These are phyloP conservation scores for Colletotrichum sansevieriae DNA, from an alignment of 2,329 filamentous ascomycete genomes.

Conservation along the genomic window DNA sequence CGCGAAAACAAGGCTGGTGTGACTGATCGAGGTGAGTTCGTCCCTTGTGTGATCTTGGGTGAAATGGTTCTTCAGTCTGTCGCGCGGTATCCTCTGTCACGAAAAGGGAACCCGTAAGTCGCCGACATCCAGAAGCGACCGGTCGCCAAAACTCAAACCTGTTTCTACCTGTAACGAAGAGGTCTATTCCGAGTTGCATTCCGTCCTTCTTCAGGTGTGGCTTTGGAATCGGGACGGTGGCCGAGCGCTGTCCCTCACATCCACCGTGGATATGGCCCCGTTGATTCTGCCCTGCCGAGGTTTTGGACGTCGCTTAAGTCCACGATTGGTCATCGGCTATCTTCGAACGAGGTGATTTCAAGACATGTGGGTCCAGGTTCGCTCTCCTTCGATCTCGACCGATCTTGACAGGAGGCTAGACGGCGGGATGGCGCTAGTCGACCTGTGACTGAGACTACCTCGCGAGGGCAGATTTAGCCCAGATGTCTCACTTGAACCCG, in stretches of 20 bases:
- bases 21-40: background rate
- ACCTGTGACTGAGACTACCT: background rate
- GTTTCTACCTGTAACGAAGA: no score
- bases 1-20: background rate
- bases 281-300: constrained; percentile 12
- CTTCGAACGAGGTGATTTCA: background rate
- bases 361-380: constrained; percentile 25
- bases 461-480: background rate
- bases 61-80: no score
- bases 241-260: background rate
- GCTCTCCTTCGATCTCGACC: constrained; percentile 19
- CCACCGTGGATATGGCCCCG: background rate
- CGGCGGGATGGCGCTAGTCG: background rate
- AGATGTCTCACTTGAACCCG: constrained; percentile 2
- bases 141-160: no score
- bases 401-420: constrained; percentile 20
- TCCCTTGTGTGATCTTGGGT: no score
- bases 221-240: background rate
- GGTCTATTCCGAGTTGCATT: no score
- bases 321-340: background rate
- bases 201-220: no score
- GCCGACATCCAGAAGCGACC: no score
- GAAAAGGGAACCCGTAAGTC: no score
- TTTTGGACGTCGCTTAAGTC: background rate
- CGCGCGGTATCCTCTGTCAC: no score